Percentiles rank a stretch among this genome's conserved stretches.
Evolutionary conservation across 805 yeast genomes (phyloP).

Genomic region (Pichia scutulata): DNA sequence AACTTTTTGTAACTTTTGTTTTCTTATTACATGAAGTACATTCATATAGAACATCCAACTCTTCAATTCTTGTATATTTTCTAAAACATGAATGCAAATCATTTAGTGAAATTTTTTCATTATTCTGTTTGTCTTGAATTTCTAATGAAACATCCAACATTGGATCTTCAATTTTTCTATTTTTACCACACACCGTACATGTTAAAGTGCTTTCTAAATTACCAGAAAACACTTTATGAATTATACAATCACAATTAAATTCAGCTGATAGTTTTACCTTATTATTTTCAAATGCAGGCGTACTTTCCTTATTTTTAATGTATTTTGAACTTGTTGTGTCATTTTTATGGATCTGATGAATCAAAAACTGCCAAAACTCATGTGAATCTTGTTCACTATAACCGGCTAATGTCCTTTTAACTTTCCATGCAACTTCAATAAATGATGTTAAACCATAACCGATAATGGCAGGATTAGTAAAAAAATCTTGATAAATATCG

Average conservation of each 20-base stretch:
- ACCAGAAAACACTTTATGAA: slow-evolving; percentile 81
- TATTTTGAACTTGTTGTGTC: slow-evolving; percentile 24
- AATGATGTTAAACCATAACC: slow-evolving; percentile 80
- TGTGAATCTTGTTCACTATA: slow-evolving; percentile 98
- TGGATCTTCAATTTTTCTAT: slow-evolving; percentile 75
- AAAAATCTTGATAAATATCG: slow-evolving; percentile 67
- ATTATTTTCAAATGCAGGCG: background rate
- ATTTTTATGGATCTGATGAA: slow-evolving; percentile 71
- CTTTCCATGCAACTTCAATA: slow-evolving; percentile 81
- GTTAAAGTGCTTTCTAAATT: slow-evolving; percentile 69
- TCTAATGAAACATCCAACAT: slow-evolving; percentile 84
- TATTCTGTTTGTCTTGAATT: slow-evolving; percentile 35
- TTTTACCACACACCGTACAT: slow-evolving; percentile 60
- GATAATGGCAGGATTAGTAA: slow-evolving; percentile 48
- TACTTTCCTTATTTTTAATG: slow-evolving; percentile 16
- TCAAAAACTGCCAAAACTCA: slow-evolving; percentile 89
- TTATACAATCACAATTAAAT: slow-evolving; percentile 58
- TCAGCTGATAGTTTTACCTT: background rate
- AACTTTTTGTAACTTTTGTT: slow-evolving; percentile 64
- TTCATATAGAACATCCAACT: slow-evolving; percentile 61
- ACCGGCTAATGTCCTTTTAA: slow-evolving; percentile 81
- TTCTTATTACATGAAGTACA: slow-evolving; percentile 59
- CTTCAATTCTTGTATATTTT: slow-evolving; percentile 72
- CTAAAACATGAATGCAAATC: slow-evolving; percentile 58
- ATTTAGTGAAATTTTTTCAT: slow-evolving; percentile 15